Evolutionary conservation across 2,329 filamentous ascomycete species (phyloP).

Genomic region (Scortechinia acanthostroma): DNA sequence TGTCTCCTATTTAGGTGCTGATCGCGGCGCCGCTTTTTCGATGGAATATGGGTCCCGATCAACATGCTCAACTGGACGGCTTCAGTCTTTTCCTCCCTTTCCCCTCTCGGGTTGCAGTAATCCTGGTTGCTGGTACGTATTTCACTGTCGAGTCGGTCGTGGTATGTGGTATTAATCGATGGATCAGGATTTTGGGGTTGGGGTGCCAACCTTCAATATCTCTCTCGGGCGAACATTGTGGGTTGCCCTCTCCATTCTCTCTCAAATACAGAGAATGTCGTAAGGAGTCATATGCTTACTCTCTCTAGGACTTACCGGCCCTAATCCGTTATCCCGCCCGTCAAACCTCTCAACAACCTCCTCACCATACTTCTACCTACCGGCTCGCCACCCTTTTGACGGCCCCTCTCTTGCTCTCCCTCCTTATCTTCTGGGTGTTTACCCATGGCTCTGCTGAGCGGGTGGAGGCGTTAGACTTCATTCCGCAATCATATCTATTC

Average conservation of each 20-base stretch:
- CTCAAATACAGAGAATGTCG: neutral
- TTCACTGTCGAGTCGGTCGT: neutral
- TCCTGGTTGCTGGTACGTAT: neutral
- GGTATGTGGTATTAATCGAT: neutral
- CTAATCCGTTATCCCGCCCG: neutral
- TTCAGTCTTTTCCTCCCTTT: conserved; percentile 1
- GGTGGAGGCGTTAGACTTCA: neutral
- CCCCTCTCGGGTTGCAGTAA: neutral
- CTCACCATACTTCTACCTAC: neutral
- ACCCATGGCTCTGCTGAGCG: neutral
- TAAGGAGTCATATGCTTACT: neutral
- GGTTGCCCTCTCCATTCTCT: neutral
- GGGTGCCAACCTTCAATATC: neutral
- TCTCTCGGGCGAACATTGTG: neutral
- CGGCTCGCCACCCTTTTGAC: neutral
- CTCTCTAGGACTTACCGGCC: neutral
- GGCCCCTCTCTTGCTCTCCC: neutral
- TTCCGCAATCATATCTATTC: neutral
- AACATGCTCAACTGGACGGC: conserved; percentile 2
- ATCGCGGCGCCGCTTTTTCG: neutral
- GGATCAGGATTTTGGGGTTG: neutral
- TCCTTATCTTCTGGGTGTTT: neutral
- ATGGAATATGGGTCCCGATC: conserved; percentile 3
- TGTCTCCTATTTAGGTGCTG: neutral
- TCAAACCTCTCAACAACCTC: neutral